Percentiles rank a stretch among this genome's conserved stretches.
phyloP scores from a whole-genome alignment of 2,329 filamentous ascomycete genomes.

The Colletotrichum camelliae region DNA sequence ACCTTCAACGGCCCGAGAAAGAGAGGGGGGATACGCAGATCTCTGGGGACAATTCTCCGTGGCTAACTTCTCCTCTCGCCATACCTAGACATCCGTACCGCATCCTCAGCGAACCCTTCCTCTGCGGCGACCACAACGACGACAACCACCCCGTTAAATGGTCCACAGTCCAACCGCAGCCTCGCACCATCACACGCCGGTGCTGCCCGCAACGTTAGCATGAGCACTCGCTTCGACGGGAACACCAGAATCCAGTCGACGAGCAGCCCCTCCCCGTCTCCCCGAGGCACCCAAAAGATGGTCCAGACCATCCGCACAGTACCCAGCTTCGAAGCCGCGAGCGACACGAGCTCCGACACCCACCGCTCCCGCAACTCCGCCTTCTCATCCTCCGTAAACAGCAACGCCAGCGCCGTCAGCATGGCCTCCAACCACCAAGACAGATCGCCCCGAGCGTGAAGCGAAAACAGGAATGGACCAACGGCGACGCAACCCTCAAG shows the following conservation, averaged over 20 bases:
- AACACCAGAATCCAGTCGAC: conserved; percentile 27
- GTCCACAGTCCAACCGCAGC: conserved; percentile 31
- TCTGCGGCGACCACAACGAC: neutral
- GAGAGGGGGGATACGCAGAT: neutral
- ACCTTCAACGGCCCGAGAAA: neutral
- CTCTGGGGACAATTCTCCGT: neutral
- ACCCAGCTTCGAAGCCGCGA: conserved; percentile 56
- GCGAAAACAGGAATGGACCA: conserved; percentile 36
- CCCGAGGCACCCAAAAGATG: conserved; percentile 35
- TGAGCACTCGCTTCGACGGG: conserved; percentile 36
- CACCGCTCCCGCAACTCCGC: conserved; percentile 48
- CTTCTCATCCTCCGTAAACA: conserved; percentile 63
- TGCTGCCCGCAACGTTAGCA: conserved; percentile 41
- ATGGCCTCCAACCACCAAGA: conserved; percentile 39
- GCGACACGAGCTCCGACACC: conserved; percentile 47
- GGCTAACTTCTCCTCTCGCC: neutral
- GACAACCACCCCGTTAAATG: conserved; percentile 17
- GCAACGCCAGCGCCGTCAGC: conserved; percentile 55
- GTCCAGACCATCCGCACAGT: conserved; percentile 62
- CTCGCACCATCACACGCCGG: conserved; percentile 44
- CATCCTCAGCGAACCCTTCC: neutral
- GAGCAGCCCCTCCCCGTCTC: conserved; percentile 24
- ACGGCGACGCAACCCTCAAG: conserved; percentile 10
- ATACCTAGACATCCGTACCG: neutral
- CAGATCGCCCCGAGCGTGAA: conserved; percentile 36